Base-by-base conservation (phyloP, 2,329 filamentous ascomycete species). In the Hymenoscyphus scutula region DNA sequence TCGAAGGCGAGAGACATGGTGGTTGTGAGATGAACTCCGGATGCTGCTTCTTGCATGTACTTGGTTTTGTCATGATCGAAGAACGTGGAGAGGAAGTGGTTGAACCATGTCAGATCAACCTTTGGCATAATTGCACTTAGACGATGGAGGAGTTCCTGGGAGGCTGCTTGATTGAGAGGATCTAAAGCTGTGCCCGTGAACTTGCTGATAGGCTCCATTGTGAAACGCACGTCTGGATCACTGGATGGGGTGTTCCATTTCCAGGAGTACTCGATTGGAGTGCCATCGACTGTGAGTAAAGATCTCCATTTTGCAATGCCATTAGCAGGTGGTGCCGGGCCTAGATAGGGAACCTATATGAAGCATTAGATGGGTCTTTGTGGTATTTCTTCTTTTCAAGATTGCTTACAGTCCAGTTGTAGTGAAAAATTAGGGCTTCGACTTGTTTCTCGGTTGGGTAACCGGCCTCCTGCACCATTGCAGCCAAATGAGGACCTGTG, bases 241-340 rank as follows among this genome's bases (percentile, higher is more conserved):
- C 23, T 30, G 17, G n/a, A 13, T 6, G 19, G n/a, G 51, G 27
- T 30, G 23, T 32, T n/a, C 54, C 54, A 56, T 17, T 56, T 56
- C 54, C 54, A 56, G 30, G 25, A 30, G 54, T 56, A 56, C 19
- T 56, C 54, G 54, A 56, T 30, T 19, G 54, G 54, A 17, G 13
- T 15, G 19, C 25, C 25, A n/a, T 56, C 54, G 30, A 30, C 54
- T 3, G 54, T 56, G 5, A 56, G 27, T 6, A 56, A 10, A n/a
- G 27, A 32, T 23, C 30, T 56, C 54, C 54, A 56, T 27, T 27
- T 27, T 30, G 19, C 13, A 10, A 17, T 15, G 11, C 23, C 29
- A 30, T 23, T 7, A 27, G 15, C 19, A 30, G 23, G 51, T 27
- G 51, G 51, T 27, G 51, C 51, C 8, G n/a, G 23, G 11, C 51